Conservation (phyloP, 2,329 filamentous ascomycete species). For the Coniochaeta hoffmannii region DNA sequence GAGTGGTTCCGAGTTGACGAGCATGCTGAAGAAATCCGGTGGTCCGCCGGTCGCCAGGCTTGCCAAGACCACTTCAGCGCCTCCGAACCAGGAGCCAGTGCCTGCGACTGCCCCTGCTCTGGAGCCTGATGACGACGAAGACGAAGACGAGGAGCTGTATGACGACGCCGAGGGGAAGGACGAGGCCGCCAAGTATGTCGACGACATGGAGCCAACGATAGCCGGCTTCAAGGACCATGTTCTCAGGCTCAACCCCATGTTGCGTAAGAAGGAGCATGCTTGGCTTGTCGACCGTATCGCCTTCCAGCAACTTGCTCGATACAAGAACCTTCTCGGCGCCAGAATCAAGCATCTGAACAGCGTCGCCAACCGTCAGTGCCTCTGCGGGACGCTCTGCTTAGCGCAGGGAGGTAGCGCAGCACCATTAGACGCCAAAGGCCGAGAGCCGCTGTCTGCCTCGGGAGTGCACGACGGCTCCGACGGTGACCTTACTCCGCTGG, state of each 20-base stretch:
- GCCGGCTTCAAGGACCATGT: slow-evolving; percentile 74
- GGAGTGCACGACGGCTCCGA: slow-evolving; percentile 51
- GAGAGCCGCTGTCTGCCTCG: slow-evolving; percentile 46
- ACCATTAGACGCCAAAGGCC: slow-evolving; percentile 49
- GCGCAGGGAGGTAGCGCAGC: slow-evolving; percentile 59
- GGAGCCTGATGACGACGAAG: slow-evolving; percentile 35
- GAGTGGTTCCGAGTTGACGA: slow-evolving; percentile 47
- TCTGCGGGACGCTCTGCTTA: slow-evolving; percentile 55
- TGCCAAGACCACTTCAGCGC: slow-evolving; percentile 22
- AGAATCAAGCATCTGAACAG: slow-evolving; percentile 63
- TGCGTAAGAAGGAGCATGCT: slow-evolving; percentile 44
- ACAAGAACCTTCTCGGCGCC: slow-evolving; percentile 65
- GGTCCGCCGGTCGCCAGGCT: slow-evolving; percentile 46
- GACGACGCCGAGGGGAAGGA: slow-evolving; percentile 56
- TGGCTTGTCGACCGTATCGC: slow-evolving; percentile 76
- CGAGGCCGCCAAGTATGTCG: slow-evolving; percentile 54
- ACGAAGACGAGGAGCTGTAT: slow-evolving; percentile 53
- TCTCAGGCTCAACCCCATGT: slow-evolving; percentile 62
- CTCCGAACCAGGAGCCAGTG: not conserved
- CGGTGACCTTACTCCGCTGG: slow-evolving; percentile 59
- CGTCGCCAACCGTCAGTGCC: slow-evolving; percentile 48
- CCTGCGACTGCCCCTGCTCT: not conserved
- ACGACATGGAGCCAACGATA: slow-evolving; percentile 63
- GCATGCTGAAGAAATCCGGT: slow-evolving; percentile 44
- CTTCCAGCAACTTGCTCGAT: slow-evolving; percentile 70